Evolutionary conservation across 225 moss, liverwort and hornwort species (phyloP).

Genomic region (Antitrichia curtipendula): DNA sequence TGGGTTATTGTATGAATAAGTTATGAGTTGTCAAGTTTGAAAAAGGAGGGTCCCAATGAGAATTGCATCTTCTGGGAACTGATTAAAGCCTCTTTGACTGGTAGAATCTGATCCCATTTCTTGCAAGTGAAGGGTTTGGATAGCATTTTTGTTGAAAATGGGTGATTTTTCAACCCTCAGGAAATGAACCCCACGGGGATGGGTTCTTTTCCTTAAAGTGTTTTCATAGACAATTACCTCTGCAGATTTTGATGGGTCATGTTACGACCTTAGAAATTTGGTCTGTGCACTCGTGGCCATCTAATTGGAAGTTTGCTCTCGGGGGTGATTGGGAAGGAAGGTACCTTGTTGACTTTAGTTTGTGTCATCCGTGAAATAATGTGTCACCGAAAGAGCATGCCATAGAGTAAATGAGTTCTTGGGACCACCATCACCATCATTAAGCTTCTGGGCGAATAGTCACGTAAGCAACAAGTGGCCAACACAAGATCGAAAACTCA

Average conservation of each 20-base stretch:
- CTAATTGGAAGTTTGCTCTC: background rate
- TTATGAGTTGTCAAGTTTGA: background rate
- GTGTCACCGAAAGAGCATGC: background rate
- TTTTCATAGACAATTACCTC: background rate
- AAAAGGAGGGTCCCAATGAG: background rate
- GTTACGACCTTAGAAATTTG: background rate
- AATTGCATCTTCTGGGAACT: background rate
- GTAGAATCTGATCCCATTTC: background rate
- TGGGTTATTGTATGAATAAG: background rate
- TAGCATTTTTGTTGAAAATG: background rate
- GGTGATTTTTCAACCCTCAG: background rate
- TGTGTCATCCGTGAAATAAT: background rate
- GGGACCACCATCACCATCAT: background rate
- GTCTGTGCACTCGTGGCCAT: background rate
- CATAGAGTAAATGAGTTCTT: background rate
- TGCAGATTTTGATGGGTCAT: background rate
- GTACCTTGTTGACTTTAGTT: background rate
- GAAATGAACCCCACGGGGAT: background rate
- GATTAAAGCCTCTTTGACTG: background rate
- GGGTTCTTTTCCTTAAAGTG: background rate
- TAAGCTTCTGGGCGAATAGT: background rate
- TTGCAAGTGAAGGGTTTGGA: background rate
- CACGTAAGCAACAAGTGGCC: background rate
- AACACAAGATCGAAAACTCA: background rate
- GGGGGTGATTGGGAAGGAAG: background rate